Base-by-base conservation (phyloP, 768 basidiomycete species). In the Phaffia australis region DNA sequence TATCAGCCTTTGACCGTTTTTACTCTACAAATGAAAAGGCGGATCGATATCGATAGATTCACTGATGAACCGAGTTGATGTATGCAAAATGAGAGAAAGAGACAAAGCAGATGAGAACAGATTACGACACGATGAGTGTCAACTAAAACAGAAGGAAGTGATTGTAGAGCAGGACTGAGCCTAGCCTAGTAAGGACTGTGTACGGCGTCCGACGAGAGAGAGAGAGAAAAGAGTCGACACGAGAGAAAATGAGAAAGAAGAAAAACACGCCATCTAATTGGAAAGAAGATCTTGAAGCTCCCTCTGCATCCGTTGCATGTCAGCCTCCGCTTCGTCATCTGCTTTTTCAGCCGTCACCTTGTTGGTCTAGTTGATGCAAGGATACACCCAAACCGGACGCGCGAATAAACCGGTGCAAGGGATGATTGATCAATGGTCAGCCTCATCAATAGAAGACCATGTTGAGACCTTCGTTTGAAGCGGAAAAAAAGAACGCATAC, bases 301-400 rank as follows among this genome's bases (percentile, higher is more conserved):
- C 71, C 88, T 83, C 72, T 88, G 85, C 78, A 94, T 93, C 70
- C 86, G 83, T 76, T 92, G 88, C 85, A 94, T 87, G 71, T 87
- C 87, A 69, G 83, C 82, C 76, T 91, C 90, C 58, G 84, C 85
- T 76, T 90, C 88, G 72, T 87, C 86, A 70, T 91, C 89, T 71
- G 87, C 84, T 66, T 77, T 74, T 65, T 80, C 80, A 71, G 84
- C 82, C 74, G 88, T 81, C 70, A 80, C 66, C 56, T 83, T 74
- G 85, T 88, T 27, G 48, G 64, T 25, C 23, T 60, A 42, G 29
- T 23, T 23, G 29, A 54, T 15, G 15, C 15, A 29, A 15, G 15
- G 29, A 15, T 30, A 23, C 16, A 23, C 15, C n/a, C 35, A 23
- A 51, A 51, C 16, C 23, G n/a, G 9, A 23, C 52, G 52, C 52